Percentiles rank a stretch among this genome's conserved stretches.
Conservation (phyloP, 495 filamentous ascomycete species). For the Penicillium salamii region DNA sequence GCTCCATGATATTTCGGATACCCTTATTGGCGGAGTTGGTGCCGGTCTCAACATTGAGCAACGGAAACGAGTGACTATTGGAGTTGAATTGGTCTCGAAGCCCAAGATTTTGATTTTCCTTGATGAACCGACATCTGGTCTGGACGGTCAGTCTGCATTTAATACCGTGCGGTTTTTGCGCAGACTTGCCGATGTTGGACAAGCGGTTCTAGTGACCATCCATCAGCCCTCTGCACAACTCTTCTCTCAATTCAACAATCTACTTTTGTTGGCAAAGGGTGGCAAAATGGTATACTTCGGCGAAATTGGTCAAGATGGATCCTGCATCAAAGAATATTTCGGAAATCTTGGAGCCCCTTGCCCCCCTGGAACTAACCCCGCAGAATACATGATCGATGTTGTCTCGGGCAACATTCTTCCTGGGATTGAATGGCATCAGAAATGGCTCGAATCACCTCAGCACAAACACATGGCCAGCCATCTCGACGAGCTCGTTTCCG, state of each 20-base stretch:
- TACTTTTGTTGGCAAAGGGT: constrained; percentile 65
- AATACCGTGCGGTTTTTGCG: constrained; percentile 63
- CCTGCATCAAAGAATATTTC: constrained; percentile 67
- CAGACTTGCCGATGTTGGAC: constrained; percentile 63
- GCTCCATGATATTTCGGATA: constrained; percentile 53
- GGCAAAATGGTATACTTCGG: constrained; percentile 76
- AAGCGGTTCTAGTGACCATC: constrained; percentile 72
- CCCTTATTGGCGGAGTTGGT: constrained; percentile 52
- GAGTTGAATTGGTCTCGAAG: constrained; percentile 65
- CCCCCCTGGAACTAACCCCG: constrained; percentile 70
- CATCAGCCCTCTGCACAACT: constrained; percentile 73
- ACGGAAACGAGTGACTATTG: constrained; percentile 64
- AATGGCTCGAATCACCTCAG: background rate
- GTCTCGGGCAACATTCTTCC: constrained; percentile 45
- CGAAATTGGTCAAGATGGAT: constrained; percentile 53
- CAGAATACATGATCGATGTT: constrained; percentile 91
- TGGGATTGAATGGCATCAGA: background rate
- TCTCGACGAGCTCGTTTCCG: background rate
- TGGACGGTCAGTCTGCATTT: constrained; percentile 62
- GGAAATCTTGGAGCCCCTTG: constrained; percentile 71
- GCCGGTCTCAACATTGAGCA: constrained; percentile 58
- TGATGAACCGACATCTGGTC: constrained; percentile 74
- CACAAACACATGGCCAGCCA: background rate
- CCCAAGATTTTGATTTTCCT: constrained; percentile 69
- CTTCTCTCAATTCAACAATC: constrained; percentile 70